Evolutionary conservation across 768 basidiomycete species (phyloP).

Genomic region (Cystofilobasidium bisporidii): DNA sequence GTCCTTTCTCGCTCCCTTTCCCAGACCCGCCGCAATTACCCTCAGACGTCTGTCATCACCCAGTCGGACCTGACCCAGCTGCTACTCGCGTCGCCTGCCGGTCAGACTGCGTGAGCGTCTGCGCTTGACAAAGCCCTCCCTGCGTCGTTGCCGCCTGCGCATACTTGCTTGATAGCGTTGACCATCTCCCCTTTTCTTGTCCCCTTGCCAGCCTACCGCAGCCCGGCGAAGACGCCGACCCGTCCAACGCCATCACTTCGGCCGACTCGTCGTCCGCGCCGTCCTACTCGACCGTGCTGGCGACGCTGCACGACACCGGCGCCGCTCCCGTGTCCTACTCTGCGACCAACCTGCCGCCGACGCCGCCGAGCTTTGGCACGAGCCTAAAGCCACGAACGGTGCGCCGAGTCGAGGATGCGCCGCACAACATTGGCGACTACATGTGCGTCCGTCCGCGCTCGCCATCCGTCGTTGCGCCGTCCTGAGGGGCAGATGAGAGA

Average conservation of each 20-base stretch:
- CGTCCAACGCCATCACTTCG: not conserved
- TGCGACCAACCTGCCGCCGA: not conserved
- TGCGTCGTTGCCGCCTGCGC: not conserved
- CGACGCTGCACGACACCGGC: not conserved
- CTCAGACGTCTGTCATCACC: conserved; percentile 80
- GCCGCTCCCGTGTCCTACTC: not conserved
- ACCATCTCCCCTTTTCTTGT: not conserved
- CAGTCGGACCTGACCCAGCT: conserved; percentile 71
- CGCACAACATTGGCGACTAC: not conserved
- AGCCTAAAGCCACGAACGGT: not conserved
- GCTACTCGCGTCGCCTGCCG: conserved; percentile 65
- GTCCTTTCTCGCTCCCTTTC: conserved; percentile 8
- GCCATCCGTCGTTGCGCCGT: too few species aligned
- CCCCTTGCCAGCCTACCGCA: not conserved
- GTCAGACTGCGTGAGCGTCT: conserved; percentile 54
- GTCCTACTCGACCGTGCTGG: not conserved
- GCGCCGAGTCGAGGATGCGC: not conserved
- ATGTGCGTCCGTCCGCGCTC: not conserved
- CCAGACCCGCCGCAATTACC: conserved; percentile 63
- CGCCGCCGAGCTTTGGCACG: conserved; percentile 1
- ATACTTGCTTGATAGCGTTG: too few species aligned
- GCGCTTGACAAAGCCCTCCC: too few species aligned
- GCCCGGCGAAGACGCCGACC: not conserved
- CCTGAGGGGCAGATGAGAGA: too few species aligned
- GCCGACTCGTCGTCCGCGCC: not conserved